Conservation (phyloP, 495 filamentous ascomycete genomes). For the Friedmanniomyces simplex region DNA sequence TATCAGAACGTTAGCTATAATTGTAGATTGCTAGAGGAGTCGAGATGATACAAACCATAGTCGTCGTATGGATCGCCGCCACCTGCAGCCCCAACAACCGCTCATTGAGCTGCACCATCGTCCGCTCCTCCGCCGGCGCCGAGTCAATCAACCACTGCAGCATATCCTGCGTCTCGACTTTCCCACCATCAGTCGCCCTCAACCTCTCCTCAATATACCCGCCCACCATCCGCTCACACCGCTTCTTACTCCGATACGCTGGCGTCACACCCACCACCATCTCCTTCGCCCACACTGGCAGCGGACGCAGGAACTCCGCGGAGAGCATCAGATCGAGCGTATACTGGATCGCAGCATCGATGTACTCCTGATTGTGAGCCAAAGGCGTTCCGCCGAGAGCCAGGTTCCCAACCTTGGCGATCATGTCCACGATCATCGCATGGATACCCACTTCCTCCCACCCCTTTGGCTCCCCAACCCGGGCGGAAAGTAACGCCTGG, state of each 20-base stretch:
- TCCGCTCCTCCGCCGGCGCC: neutral
- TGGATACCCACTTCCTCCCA: neutral
- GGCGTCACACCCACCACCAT: neutral
- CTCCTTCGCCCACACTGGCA: neutral
- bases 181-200: neutral
- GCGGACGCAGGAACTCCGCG: neutral
- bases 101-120: neutral
- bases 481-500: neutral
- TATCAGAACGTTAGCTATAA: neutral
- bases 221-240: neutral
- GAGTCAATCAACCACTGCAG: neutral
- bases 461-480: neutral
- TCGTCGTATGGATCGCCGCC: neutral
- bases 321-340: neutral
- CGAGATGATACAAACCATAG: no score
- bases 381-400: neutral
- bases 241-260: slow-evolving; percentile 1
- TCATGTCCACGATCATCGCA: neutral
- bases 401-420: neutral
- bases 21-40: no score
- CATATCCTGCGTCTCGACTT: neutral
- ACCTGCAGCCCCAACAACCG: neutral
- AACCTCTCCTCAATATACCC: neutral
- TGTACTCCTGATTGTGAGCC: neutral
- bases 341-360: neutral